Conservation (phyloP, 352 stramenopile species). For the Pythium insidiosum region DNA sequence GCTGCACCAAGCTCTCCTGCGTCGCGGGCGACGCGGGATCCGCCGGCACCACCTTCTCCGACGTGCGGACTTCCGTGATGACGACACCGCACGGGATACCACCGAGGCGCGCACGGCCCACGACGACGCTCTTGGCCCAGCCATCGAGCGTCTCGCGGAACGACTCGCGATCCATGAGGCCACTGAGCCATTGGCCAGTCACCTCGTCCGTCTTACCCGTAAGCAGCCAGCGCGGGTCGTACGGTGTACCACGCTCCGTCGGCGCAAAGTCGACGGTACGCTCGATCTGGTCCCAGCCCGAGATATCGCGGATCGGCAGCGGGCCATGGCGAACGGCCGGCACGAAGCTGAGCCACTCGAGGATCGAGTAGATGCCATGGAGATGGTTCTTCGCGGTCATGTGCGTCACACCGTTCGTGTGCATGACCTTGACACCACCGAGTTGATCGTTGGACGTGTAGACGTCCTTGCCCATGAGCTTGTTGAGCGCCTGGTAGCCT, state of each 20-base stretch:
- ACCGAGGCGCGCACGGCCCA: conserved; percentile 95
- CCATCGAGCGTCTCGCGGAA: conserved; percentile 98
- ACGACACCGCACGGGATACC: conserved; percentile 99
- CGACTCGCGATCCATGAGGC: conserved; percentile 98
- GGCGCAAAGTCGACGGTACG: conserved; percentile 88
- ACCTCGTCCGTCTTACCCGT: conserved; percentile 69
- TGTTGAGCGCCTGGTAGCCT: conserved; percentile 99
- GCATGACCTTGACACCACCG: conserved; percentile 99
- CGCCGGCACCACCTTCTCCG: conserved; percentile 95
- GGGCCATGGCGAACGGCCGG: conserved; percentile 84
- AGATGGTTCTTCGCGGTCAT: conserved; percentile 95
- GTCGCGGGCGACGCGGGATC: conserved; percentile 96
- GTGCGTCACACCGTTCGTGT: conserved; percentile 99
- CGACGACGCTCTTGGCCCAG: conserved; percentile 99
- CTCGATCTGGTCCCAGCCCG: conserved; percentile 79
- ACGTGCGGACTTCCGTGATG: conserved; percentile 97
- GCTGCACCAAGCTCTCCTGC: conserved; percentile 95
- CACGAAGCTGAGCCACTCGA: conserved; percentile 99
- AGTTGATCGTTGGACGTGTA: conserved; percentile 99
- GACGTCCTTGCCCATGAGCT: conserved; percentile 99
- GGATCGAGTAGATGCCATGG: conserved; percentile 90
- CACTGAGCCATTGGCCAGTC: conserved; percentile 80
- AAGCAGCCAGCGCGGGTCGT: conserved; percentile 94
- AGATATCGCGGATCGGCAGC: conserved; percentile 82
- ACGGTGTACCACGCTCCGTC: conserved; percentile 90